Base-by-base conservation (phyloP, 1,284 basidiomycete genomes). In the Ustilago tritici region DNA sequence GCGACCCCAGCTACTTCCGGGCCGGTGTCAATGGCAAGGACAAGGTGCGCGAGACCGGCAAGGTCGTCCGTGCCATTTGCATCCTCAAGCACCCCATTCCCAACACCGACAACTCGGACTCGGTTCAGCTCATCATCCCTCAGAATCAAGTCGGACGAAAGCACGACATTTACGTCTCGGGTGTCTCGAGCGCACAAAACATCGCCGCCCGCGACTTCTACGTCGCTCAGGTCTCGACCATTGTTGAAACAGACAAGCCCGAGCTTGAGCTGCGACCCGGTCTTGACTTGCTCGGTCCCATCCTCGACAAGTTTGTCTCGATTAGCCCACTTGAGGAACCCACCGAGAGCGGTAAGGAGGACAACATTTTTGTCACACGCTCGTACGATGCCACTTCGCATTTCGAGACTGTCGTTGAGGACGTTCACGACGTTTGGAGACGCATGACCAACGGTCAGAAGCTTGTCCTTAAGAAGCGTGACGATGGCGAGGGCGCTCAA, bases 371-470 rank as follows among this genome's bases (percentile, higher is more conserved):
- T 89, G 92, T 99, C 88, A 98, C 97, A 66, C 93, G 93, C 68
- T 98, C 95, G 8, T 98, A 98, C 88, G 97, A 99, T 87, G 95
- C 97, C 12, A 98, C 97, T 10, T 95, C 94, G 56, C 97, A 99
- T 89, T 99, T 99, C 85, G 97, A 99, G 67, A 98, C 95, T 46
- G 95, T 87, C 35, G 85, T 86, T 10, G 86, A 86, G 53, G 86
- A 87, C 55, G 79, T 86, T 10, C 80, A 84, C 65, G 79, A 85
- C 40, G 84, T 86, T 19, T 86, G 82, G 82, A 67, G 72, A 56
- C 71, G 84, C 17, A 78, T 82, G 50, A 86, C 84, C 43, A 76
- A 77, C 63, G 84, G 84, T 41, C 61, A 86, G 71, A 79, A 80
- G 56, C 77, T 86, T 31, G 84, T 82, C 19, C 80, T 86, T 61